Conservation (phyloP, 1,139 yeast species). For the Taphrina pruni region DNA sequence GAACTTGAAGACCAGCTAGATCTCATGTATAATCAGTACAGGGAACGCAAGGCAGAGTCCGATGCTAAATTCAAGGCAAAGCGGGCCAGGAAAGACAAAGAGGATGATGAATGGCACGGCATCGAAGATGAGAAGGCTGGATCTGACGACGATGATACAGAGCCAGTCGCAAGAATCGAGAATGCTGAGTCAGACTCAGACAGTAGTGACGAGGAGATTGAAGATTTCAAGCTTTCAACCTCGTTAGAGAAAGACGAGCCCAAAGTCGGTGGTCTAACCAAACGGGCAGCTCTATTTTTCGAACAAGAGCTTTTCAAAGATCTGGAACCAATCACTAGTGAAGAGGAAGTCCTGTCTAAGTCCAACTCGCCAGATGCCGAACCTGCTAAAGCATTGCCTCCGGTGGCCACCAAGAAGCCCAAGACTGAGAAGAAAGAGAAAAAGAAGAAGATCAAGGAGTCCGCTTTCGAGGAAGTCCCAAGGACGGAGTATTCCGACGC, state of each 20-base stretch:
- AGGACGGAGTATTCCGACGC: constrained; percentile 44
- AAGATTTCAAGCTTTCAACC: constrained; percentile 66
- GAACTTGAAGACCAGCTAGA: constrained; percentile 44
- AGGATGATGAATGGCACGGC: constrained; percentile 76
- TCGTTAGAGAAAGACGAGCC: constrained; percentile 58
- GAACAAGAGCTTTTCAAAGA: constrained; percentile 74
- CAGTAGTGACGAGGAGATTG: constrained; percentile 70
- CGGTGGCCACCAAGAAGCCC: constrained; percentile 47
- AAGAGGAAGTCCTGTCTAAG: constrained; percentile 22
- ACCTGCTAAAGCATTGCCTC: constrained; percentile 44
- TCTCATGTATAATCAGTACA: constrained; percentile 76
- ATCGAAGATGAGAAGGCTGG: constrained; percentile 52
- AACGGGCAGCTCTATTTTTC: constrained; percentile 76
- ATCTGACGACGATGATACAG: constrained; percentile 48
- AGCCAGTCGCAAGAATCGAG: constrained; percentile 29
- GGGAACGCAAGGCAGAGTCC: constrained; percentile 73
- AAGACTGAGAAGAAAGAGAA: constrained; percentile 42
- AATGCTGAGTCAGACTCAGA: constrained; percentile 45
- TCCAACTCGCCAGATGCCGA: constrained; percentile 24
- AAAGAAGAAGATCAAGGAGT: constrained; percentile 41
- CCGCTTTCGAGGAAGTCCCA: constrained; percentile 43
- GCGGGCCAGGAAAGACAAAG: constrained; percentile 77
- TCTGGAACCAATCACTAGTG: constrained; percentile 50
- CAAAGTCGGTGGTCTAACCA: constrained; percentile 61
- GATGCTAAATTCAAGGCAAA: constrained; percentile 83